Base-by-base conservation (phyloP, 2,329 filamentous ascomycete genomes). In the Aspergillus ustus region DNA sequence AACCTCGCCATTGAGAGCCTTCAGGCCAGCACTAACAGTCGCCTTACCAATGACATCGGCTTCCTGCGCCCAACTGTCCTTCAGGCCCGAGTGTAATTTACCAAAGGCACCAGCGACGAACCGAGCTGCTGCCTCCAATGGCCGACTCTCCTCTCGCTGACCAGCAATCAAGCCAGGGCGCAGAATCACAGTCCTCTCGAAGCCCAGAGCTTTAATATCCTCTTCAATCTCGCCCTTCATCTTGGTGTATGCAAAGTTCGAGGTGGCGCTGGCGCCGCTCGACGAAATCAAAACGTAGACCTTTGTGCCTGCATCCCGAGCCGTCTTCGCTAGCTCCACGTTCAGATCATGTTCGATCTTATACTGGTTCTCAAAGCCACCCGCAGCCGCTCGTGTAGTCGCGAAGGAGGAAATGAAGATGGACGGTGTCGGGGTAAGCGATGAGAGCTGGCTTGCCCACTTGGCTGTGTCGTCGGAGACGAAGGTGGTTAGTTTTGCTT, bases 141-240 rank as follows among this genome's bases (percentile, higher is more conserved):
- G 74, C 55, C 90, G 83, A 55, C 81, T 81, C 62, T 88, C 82
- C 69, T 89, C 84, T 59, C 93, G 83, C 17, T 85, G 74, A 2
- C 93, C 93, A 2, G 93, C 75, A 68, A 97, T 91, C 63, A 93
- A 65, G 0, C 91, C 93, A 0, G 93, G 93, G 49, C 88, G 77
- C 45, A 89, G 52, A 57, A 97, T 89, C 59, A 97, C 85, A 4
- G 88, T 89, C 66, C 91, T 87, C 53, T 93, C 90, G 72, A 97
- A 97, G 4, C 81, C 89, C 4, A 94, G 78, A 46, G 79, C 85
- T 73, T 86, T 85, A 62, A 97, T 84, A 17, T 87, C 82, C 37
- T 96, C 90, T 75, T 98, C 94, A 45, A 97, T 87, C 69, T 95
- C 91, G 25, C 87, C 88, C 82, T 97, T 97, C 91, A 97, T 95